Conservation (phyloP, 1,139 yeast species). For the Pichia sp. region DNA sequence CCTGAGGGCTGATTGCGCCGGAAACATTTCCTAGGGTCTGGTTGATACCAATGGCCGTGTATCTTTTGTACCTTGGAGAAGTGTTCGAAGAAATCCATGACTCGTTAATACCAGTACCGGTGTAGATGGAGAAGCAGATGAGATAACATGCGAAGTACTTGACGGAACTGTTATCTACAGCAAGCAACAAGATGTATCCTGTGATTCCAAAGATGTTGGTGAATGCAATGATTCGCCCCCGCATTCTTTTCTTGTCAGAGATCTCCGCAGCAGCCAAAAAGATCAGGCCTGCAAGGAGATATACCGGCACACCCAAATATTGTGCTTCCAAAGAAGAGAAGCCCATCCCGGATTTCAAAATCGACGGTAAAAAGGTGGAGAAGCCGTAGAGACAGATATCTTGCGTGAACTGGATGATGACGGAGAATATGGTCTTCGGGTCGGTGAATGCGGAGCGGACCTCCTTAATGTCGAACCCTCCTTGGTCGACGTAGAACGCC, state of each 20-base stretch:
- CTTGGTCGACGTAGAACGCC: constrained; percentile 6
- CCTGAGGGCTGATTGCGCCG: constrained; percentile 15
- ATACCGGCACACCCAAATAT: constrained; percentile 13
- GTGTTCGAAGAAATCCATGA: constrained; percentile 14
- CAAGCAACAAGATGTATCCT: constrained; percentile 10
- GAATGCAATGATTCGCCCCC: constrained; percentile 11
- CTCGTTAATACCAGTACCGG: constrained; percentile 15
- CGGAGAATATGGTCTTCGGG: constrained; percentile 10
- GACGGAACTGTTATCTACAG: constrained; percentile 8
- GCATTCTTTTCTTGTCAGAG: constrained; percentile 9
- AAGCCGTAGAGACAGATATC: constrained; percentile 14
- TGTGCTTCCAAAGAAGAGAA: constrained; percentile 10
- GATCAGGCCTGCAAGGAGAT: constrained; percentile 9
- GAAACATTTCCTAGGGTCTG: constrained; percentile 14
- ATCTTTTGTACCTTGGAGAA: constrained; percentile 11
- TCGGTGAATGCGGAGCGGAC: constrained; percentile 9
- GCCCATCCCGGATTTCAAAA: constrained; percentile 11
- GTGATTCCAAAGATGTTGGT: constrained; percentile 12
- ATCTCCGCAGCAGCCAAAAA: constrained; percentile 10
- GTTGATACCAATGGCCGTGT: constrained; percentile 10
- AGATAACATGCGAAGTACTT: constrained; percentile 14
- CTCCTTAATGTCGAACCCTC: constrained; percentile 7
- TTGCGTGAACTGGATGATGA: constrained; percentile 12
- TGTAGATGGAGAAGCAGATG: constrained; percentile 10
- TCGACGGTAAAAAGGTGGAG: constrained; percentile 13